Evolutionary conservation across 306 rosid genomes (phyloP).

Genomic region (Boehmeria nivea): DNA sequence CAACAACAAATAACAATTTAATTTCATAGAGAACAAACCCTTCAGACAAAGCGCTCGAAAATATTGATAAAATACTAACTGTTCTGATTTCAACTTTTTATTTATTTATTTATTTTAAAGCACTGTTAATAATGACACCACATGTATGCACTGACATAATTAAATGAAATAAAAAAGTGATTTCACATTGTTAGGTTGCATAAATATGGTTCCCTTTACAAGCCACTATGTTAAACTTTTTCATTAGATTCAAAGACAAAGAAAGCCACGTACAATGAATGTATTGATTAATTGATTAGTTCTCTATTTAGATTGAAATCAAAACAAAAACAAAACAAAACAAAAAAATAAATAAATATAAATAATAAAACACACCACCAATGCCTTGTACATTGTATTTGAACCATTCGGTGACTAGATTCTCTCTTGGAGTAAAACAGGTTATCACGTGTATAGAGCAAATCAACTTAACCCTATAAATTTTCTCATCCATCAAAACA

Average conservation of each 20-base stretch:
- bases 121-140: constrained; percentile 11
- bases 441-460: constrained; percentile 13
- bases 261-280: constrained; percentile 30
- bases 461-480: neutral
- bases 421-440: constrained; percentile 21
- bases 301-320: neutral
- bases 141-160: constrained; percentile 11
- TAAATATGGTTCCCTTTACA: constrained; percentile 6
- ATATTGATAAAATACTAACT: neutral
- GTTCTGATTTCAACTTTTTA: constrained; percentile 6
- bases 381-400: constrained; percentile 28
- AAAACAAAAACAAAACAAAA: constrained; percentile 6
- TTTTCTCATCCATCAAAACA: constrained; percentile 8
- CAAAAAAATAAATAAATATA: neutral
- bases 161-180: neutral
- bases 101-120: too few species aligned
- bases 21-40: neutral
- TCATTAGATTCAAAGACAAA: constrained; percentile 13
- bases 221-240: constrained; percentile 16
- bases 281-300: constrained; percentile 13
- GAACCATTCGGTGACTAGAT: constrained; percentile 23
- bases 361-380: neutral
- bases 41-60: neutral
- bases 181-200: constrained; percentile 5
- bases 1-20: constrained; percentile 3